Conservation (phyloP, 495 filamentous ascomycete species). For the Physcia stellaris region DNA sequence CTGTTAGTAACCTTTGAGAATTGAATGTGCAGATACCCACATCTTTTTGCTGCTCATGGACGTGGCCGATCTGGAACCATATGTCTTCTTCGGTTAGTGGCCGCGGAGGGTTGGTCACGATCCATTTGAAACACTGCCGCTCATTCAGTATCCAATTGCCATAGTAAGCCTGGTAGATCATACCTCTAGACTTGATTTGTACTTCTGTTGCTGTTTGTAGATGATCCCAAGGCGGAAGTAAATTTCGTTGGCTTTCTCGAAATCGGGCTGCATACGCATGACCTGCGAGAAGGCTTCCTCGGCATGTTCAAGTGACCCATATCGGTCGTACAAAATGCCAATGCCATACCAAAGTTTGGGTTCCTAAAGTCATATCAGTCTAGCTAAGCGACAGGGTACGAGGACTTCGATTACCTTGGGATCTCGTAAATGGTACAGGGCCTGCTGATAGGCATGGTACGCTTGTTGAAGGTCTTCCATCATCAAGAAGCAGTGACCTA, state of each 20-base stretch:
- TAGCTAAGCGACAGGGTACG: neutral
- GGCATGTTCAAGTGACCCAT: slow-evolving; percentile 92
- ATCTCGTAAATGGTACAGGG: slow-evolving; percentile 82
- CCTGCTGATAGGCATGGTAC: slow-evolving; percentile 95
- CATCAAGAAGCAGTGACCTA: slow-evolving; percentile 95
- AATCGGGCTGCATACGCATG: slow-evolving; percentile 96
- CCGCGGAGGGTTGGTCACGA: slow-evolving; percentile 81
- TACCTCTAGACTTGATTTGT: slow-evolving; percentile 81
- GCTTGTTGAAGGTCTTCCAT: slow-evolving; percentile 98
- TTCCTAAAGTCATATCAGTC: slow-evolving; percentile 44
- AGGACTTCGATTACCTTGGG: slow-evolving; percentile 70
- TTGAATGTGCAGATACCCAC: slow-evolving; percentile 36
- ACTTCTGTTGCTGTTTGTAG: slow-evolving; percentile 97
- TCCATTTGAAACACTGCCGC: slow-evolving; percentile 88
- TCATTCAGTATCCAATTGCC: neutral
- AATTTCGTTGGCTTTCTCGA: slow-evolving; percentile 98
- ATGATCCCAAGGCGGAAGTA: slow-evolving; percentile 98
- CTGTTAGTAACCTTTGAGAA: slow-evolving; percentile 14
- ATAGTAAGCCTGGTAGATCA: slow-evolving; percentile 11
- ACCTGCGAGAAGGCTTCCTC: slow-evolving; percentile 98
- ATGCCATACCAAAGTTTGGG: slow-evolving; percentile 99
- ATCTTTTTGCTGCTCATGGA: slow-evolving; percentile 98
- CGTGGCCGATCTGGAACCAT: slow-evolving; percentile 99
- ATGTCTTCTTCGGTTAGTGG: slow-evolving; percentile 97
- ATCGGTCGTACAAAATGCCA: slow-evolving; percentile 93